Conservation (phyloP, 805 yeast species). For the Candida caryicola region DNA sequence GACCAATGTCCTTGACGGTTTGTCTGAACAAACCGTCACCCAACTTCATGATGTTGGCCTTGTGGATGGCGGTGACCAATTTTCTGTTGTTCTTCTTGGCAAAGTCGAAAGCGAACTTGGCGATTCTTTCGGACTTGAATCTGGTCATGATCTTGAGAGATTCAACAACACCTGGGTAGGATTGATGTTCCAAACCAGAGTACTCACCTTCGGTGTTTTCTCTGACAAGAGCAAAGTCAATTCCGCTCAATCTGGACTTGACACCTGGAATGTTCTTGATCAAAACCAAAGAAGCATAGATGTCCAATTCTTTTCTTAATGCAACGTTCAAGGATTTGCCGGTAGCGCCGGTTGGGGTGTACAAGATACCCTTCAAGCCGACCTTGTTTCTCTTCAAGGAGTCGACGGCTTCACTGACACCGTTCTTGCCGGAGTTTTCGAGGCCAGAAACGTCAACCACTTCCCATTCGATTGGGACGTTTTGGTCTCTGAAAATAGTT, state of each 20-base stretch:
- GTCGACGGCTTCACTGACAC: slow-evolving; percentile 80
- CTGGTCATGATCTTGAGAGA: slow-evolving; percentile 92
- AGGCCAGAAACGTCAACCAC: slow-evolving; percentile 44
- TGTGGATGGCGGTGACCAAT: slow-evolving; percentile 94
- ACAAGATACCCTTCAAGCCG: slow-evolving; percentile 93
- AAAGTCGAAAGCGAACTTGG: slow-evolving; percentile 94
- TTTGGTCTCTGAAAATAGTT: slow-evolving; percentile 81
- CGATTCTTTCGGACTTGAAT: slow-evolving; percentile 93
- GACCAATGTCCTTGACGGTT: slow-evolving; percentile 81
- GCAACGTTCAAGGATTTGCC: slow-evolving; percentile 92
- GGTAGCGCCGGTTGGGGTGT: slow-evolving; percentile 79
- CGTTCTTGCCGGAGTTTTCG: slow-evolving; percentile 56
- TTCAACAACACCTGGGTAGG: slow-evolving; percentile 97
- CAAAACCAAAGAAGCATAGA: slow-evolving; percentile 91
- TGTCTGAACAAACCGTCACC: slow-evolving; percentile 97
- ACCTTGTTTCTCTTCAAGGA: slow-evolving; percentile 94
- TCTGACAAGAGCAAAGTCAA: slow-evolving; percentile 92
- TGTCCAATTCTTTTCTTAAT: slow-evolving; percentile 91
- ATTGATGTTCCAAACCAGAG: slow-evolving; percentile 96
- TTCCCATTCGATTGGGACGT: slow-evolving; percentile 94
- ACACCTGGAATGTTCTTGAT: slow-evolving; percentile 95
- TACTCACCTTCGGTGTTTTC: slow-evolving; percentile 99
- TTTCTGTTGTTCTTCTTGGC: slow-evolving; percentile 90
- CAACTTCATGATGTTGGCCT: slow-evolving; percentile 98
- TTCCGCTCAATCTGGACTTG: slow-evolving; percentile 79